Evolutionary conservation across 2,329 filamentous ascomycete genomes (phyloP).

Genomic region (Fusarium longipes): DNA sequence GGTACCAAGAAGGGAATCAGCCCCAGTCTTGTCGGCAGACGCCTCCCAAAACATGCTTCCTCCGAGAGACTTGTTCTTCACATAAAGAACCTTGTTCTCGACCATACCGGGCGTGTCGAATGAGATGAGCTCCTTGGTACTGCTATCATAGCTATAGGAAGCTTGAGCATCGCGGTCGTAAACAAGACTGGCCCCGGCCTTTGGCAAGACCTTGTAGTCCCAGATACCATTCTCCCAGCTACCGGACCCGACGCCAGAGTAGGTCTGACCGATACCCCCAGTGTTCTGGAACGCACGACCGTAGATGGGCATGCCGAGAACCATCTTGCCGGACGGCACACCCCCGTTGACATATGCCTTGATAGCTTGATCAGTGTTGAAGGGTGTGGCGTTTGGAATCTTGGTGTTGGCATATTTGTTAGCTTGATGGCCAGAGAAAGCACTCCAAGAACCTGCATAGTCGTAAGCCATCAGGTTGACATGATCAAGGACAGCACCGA

Average conservation of each 20-base stretch:
- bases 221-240: conserved; percentile 80
- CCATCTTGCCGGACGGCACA: conserved; percentile 72
- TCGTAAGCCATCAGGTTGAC: conserved; percentile 80
- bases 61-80: conserved; percentile 68
- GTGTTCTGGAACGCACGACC: conserved; percentile 72
- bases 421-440: conserved; percentile 72
- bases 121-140: conserved; percentile 71
- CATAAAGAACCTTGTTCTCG: conserved; percentile 71
- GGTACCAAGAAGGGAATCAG: conserved; percentile 69
- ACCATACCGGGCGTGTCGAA: conserved; percentile 74
- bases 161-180: conserved; percentile 69
- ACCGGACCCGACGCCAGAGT: conserved; percentile 71
- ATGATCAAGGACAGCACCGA: conserved; percentile 62
- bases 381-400: conserved; percentile 71
- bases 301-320: conserved; percentile 83
- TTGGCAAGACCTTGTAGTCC: conserved; percentile 82
- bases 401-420: conserved; percentile 70
- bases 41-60: conserved; percentile 91
- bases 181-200: conserved; percentile 65
- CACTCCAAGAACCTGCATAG: conserved; percentile 76
- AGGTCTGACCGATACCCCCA: conserved; percentile 37
- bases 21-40: conserved; percentile 71
- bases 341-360: conserved; percentile 71
- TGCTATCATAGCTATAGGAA: conserved; percentile 75
- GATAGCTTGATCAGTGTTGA: conserved; percentile 73